Conservation (phyloP, 1,284 basidiomycete species). For the Pascua sp. region DNA sequence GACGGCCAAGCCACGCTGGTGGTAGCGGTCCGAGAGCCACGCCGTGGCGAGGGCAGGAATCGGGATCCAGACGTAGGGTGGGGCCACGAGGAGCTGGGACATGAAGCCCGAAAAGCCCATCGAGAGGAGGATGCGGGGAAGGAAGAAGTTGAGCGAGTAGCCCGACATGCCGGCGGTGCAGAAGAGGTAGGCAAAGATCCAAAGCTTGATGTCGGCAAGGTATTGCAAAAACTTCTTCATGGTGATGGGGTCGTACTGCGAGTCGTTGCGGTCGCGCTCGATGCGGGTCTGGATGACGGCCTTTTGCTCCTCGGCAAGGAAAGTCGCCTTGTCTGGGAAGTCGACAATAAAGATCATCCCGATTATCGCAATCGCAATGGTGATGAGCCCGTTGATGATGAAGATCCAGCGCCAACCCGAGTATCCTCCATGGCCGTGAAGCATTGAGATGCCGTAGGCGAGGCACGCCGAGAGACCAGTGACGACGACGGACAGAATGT, state of each 20-base stretch:
- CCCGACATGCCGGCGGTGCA: conserved; percentile 12
- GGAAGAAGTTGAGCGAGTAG: conserved; percentile 42
- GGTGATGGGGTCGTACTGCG: conserved; percentile 47
- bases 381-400: conserved; percentile 11
- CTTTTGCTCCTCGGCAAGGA: conserved; percentile 7
- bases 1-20: conserved; percentile 8
- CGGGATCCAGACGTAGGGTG: conserved; percentile 47
- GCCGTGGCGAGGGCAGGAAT: conserved; percentile 45
- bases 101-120: conserved; percentile 43
- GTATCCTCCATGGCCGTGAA: conserved; percentile 5
- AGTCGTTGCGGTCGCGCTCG: conserved; percentile 35
- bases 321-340: conserved; percentile 18
- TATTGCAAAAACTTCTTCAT: conserved; percentile 38
- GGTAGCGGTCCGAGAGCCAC: conserved; percentile 41
- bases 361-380: conserved; percentile 4
- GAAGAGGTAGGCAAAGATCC: conserved; percentile 51
- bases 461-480: conserved; percentile 11
- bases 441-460: conserved; percentile 7
- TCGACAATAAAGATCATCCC: conserved; percentile 11
- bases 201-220: conserved; percentile 48
- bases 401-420: conserved; percentile 19
- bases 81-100: conserved; percentile 45
- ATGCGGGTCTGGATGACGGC: conserved; percentile 12
- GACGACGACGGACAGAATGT: conserved; percentile 11
- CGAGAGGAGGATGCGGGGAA: conserved; percentile 48